phyloP scores from a whole-genome alignment of 345 rosid genomes.

The Eutrema heterophyllum region DNA sequence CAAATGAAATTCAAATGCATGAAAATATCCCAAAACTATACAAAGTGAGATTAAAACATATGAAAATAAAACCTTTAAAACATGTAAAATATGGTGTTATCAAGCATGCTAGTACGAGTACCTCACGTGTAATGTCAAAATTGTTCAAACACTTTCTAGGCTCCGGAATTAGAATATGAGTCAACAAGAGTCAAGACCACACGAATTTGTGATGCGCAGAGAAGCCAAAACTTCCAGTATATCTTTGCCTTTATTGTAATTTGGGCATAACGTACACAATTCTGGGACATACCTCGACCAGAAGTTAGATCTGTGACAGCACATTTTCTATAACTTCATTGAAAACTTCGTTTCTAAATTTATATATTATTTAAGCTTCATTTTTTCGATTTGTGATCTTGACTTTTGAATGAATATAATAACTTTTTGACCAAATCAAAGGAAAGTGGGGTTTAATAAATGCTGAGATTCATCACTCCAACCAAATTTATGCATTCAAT shows the following conservation, averaged over 20 bases:
- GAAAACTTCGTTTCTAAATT: too few species aligned
- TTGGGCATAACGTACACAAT: neutral
- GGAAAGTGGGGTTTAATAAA: neutral
- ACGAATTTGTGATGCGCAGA: neutral
- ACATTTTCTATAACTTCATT: neutral
- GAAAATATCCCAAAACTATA: too few species aligned
- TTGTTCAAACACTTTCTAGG: neutral
- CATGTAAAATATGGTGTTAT: too few species aligned
- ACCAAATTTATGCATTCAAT: neutral
- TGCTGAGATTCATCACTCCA: slow-evolving; percentile 14
- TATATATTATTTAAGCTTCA: slow-evolving; percentile 61
- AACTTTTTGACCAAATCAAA: neutral
- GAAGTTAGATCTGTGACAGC: too few species aligned
- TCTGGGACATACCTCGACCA: neutral
- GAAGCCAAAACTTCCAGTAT: neutral
- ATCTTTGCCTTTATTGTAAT: neutral
- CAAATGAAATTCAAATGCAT: too few species aligned
- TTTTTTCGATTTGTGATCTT: neutral
- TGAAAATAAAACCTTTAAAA: too few species aligned
- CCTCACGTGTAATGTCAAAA: neutral
- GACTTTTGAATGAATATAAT: neutral
- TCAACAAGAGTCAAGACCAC: neutral
- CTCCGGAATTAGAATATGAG: neutral
- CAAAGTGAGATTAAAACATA: too few species aligned
- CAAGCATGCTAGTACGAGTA: too few species aligned